phyloP scores from a whole-genome alignment of 805 yeast species.

The Hanseniaspora jakobsenii region DNA sequence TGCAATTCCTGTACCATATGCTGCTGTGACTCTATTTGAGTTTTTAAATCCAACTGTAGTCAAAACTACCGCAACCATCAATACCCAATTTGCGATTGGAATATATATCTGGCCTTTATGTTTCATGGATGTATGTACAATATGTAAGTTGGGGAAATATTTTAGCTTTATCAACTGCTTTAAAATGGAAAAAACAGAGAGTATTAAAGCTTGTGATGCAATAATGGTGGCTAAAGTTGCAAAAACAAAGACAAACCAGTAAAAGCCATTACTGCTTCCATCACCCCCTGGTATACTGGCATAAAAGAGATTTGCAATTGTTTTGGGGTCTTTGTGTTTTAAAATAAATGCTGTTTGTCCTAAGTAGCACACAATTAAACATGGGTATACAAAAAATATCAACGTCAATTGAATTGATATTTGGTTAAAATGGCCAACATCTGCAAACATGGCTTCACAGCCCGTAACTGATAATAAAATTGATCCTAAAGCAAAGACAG shows the following conservation, averaged over 20 bases:
- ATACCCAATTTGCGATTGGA: conserved; percentile 38
- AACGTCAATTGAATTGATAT: conserved; percentile 40
- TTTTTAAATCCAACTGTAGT: conserved; percentile 44
- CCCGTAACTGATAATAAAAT: conserved; percentile 49
- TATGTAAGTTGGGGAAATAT: conserved; percentile 40
- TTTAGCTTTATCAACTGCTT: conserved; percentile 43
- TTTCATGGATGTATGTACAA: conserved; percentile 35
- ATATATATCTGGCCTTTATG: conserved; percentile 43
- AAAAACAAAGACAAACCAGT: conserved; percentile 42
- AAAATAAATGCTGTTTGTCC: conserved; percentile 47
- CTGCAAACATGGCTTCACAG: conserved; percentile 54
- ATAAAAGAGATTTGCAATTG: conserved; percentile 35
- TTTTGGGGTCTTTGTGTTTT: conserved; percentile 28
- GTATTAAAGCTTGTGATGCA: conserved; percentile 49
- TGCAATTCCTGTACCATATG: conserved; percentile 49
- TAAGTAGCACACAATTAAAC: conserved; percentile 40
- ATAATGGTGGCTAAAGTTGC: conserved; percentile 46
- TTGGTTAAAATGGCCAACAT: conserved; percentile 45
- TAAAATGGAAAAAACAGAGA: conserved; percentile 43
- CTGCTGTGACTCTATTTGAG: conserved; percentile 42
- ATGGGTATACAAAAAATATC: conserved; percentile 38
- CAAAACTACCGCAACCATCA: conserved; percentile 40
- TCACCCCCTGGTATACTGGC: conserved; percentile 40
- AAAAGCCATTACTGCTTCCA: conserved; percentile 29
- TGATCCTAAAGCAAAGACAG: conserved; percentile 36